Evolutionary conservation across 2,329 filamentous ascomycete genomes (phyloP).

Genomic region (Cytospora schulzeri): DNA sequence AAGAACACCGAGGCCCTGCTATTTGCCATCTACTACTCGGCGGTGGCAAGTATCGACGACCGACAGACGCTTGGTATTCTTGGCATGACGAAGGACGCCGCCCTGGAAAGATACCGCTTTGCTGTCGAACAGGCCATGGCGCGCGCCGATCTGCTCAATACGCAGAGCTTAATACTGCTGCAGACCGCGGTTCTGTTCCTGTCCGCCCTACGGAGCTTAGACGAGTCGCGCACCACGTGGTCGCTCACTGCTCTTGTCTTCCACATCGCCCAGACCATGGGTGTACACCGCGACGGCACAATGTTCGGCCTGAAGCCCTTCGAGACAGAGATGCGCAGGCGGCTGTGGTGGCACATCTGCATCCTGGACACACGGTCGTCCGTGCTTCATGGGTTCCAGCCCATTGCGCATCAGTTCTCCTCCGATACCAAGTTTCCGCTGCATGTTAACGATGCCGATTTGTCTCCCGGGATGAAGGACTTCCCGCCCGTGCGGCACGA

Average conservation of each 20-base stretch:
- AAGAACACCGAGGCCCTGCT: slow-evolving; percentile 32
- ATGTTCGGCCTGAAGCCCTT: slow-evolving; percentile 53
- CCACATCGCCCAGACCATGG: slow-evolving; percentile 52
- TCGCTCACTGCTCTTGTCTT: slow-evolving; percentile 60
- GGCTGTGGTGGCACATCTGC: slow-evolving; percentile 61
- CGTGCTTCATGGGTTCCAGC: slow-evolving; percentile 53
- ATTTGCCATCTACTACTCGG: slow-evolving; percentile 58
- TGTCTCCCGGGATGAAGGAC: slow-evolving; percentile 46
- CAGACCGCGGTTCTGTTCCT: slow-evolving; percentile 62
- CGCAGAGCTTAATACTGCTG: slow-evolving; percentile 56
- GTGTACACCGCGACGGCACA: slow-evolving; percentile 52
- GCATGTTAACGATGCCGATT: slow-evolving; percentile 54
- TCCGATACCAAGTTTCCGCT: slow-evolving; percentile 53
- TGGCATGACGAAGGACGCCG: not conserved
- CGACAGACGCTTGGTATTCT: slow-evolving; percentile 41
- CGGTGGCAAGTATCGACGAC: slow-evolving; percentile 55
- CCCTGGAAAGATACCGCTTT: slow-evolving; percentile 42
- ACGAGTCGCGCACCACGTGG: slow-evolving; percentile 56
- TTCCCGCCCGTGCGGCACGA: slow-evolving; percentile 48
- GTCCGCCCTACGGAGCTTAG: slow-evolving; percentile 46
- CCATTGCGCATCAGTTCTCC: slow-evolving; percentile 42
- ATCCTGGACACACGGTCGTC: slow-evolving; percentile 57
- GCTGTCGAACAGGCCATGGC: slow-evolving; percentile 57
- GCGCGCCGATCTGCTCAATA: slow-evolving; percentile 58
- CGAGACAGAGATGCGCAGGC: slow-evolving; percentile 59